Percentiles rank a stretch among this genome's conserved stretches.
Evolutionary conservation across 179 eudicot genomes (phyloP).

Genomic region (Dionaea muscipula): DNA sequence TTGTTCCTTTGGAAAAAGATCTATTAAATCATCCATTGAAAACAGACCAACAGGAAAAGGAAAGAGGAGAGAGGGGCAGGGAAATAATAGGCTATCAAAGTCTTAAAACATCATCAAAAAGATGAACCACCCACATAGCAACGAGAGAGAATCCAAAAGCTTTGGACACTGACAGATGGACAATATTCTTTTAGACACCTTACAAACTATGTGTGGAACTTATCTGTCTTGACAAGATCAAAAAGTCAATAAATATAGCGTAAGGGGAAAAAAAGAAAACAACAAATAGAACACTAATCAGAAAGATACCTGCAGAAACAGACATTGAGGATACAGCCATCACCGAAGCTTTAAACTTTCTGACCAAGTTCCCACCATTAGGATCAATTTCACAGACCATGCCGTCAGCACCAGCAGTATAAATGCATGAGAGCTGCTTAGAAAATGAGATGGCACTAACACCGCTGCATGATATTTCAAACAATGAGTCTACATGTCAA

Average conservation of each 20-base stretch:
- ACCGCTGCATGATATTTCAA: constrained; percentile 42
- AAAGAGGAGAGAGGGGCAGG: no score
- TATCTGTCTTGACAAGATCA: neutral
- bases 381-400: constrained; percentile 75
- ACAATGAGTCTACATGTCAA: neutral
- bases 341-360: constrained; percentile 68
- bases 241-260: constrained; percentile 2
- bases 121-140: no score
- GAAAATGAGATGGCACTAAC: constrained; percentile 64
- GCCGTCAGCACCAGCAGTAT: constrained; percentile 87
- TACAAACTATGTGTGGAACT: no score
- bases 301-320: constrained; percentile 65
- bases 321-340: constrained; percentile 73
- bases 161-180: no score
- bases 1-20: no score
- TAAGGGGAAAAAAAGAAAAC: neutral
- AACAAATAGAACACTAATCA: neutral
- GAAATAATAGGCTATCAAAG: no score
- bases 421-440: constrained; percentile 40
- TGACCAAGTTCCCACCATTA: constrained; percentile 57
- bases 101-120: no score
- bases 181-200: no score
- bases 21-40: no score
- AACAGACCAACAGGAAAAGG: no score
- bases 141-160: no score